Evolutionary conservation across 371 early-diverging fungal genomes (phyloP).

Genomic region (Lichtheimia ramosa): DNA sequence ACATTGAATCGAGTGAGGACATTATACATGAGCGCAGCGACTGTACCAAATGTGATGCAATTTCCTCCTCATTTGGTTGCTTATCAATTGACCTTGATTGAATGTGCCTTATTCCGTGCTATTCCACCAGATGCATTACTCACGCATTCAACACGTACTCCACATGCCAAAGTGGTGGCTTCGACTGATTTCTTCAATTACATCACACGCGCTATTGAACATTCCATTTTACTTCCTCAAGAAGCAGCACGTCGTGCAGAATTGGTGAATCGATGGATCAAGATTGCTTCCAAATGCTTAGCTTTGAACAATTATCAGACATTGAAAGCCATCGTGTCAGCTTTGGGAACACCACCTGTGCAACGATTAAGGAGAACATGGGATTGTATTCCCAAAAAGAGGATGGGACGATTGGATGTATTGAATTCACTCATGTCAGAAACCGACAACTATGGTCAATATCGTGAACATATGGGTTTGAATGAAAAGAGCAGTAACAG

Average conservation of each 20-base stretch:
- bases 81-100: slow-evolving; percentile 69
- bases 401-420: slow-evolving; percentile 52
- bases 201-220: slow-evolving; percentile 70
- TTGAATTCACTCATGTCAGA: slow-evolving; percentile 68
- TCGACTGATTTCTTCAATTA: slow-evolving; percentile 82
- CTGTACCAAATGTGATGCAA: slow-evolving; percentile 55
- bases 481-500: slow-evolving; percentile 6
- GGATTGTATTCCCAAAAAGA: slow-evolving; percentile 66
- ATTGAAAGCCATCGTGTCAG: slow-evolving; percentile 67
- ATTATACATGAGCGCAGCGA: slow-evolving; percentile 50
- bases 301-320: slow-evolving; percentile 70
- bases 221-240: slow-evolving; percentile 61
- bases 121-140: slow-evolving; percentile 64
- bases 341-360: slow-evolving; percentile 72
- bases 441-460: slow-evolving; percentile 64
- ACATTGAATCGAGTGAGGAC: slow-evolving; percentile 50
- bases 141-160: slow-evolving; percentile 62
- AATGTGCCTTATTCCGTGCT: slow-evolving; percentile 62
- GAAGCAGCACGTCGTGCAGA: slow-evolving; percentile 61
- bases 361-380: slow-evolving; percentile 72
- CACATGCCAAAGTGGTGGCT: slow-evolving; percentile 62
- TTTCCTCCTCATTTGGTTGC: slow-evolving; percentile 68
- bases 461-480: slow-evolving; percentile 57
- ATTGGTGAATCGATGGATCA: slow-evolving; percentile 68
- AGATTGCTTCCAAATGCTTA: slow-evolving; percentile 60